A percentile compares a stretch with the other conserved stretches of the same genome.
phyloP scores from a whole-genome alignment of 2,329 filamentous ascomycete genomes.

The Tricladium varicosporioides region DNA sequence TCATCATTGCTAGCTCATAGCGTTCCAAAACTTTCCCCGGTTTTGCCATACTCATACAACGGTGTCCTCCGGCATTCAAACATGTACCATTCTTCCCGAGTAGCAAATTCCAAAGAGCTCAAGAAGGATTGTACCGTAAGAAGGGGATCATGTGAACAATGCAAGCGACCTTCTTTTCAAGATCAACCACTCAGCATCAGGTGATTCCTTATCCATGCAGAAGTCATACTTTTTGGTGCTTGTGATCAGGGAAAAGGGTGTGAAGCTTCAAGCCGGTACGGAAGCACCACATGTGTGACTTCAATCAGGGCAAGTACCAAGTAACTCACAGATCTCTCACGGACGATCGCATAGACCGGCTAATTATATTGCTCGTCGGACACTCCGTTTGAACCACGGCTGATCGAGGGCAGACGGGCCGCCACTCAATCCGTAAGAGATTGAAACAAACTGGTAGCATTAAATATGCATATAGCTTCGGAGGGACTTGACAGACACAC shows the following conservation, averaged over 20 bases:
- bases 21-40: neutral
- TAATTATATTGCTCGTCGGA: constrained; percentile 8
- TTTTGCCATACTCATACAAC: neutral
- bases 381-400: neutral
- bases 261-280: neutral
- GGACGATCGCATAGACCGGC: constrained; percentile 16
- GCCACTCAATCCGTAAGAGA: constrained; percentile 9
- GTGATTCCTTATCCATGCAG: neutral
- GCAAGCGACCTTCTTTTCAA: neutral
- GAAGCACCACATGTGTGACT: neutral
- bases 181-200: neutral
- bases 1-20: too few relatives aligned
- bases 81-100: neutral
- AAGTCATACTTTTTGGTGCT: neutral
- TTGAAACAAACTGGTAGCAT: constrained; percentile 22
- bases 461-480: constrained; percentile 8
- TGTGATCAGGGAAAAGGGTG: neutral
- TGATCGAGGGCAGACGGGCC: neutral
- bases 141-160: neutral
- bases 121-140: too few relatives aligned
- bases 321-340: constrained; percentile 14
- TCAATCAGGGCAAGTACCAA: neutral
- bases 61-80: neutral
- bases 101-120: too few relatives aligned
- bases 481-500: constrained; percentile 14